These are phyloP conservation scores for Boletus subparvulus DNA, from an alignment of 768 basidiomycete genomes.

Conservation along the genomic window DNA sequence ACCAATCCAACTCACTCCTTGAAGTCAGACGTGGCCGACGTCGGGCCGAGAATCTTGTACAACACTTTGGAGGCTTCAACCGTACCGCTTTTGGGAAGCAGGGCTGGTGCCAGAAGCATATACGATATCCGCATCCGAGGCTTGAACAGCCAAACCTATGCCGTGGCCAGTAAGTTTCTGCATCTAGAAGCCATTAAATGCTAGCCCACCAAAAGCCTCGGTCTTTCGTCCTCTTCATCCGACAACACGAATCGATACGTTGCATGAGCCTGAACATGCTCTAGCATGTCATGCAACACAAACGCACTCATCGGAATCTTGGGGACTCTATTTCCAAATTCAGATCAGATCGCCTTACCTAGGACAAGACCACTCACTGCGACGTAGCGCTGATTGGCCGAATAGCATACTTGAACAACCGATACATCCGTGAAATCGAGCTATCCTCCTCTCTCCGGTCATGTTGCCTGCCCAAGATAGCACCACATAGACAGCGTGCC, in stretches of 20 bases:
- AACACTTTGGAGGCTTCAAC: slow-evolving; percentile 80
- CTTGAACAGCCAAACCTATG: slow-evolving; percentile 93
- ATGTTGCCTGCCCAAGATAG: slow-evolving; percentile 71
- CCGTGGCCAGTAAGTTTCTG: background rate
- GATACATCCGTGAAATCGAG: slow-evolving; percentile 47
- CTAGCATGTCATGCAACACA: slow-evolving; percentile 87
- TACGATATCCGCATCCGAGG: slow-evolving; percentile 82
- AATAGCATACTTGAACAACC: slow-evolving; percentile 83
- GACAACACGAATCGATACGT: slow-evolving; percentile 87
- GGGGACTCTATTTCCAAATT: slow-evolving; percentile 28
- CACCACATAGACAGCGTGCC: slow-evolving; percentile 81
- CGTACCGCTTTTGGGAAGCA: slow-evolving; percentile 60
- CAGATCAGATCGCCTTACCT: background rate
- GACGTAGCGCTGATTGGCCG: slow-evolving; percentile 60
- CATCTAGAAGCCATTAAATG: background rate
- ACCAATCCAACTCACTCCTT: slow-evolving; percentile 18
- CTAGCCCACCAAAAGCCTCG: slow-evolving; percentile 68
- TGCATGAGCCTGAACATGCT: slow-evolving; percentile 89
- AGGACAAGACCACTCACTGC: slow-evolving; percentile 49
- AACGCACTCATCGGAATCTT: slow-evolving; percentile 78
- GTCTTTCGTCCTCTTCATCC: slow-evolving; percentile 83
- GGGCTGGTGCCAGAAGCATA: slow-evolving; percentile 50
- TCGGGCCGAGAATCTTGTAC: slow-evolving; percentile 73
- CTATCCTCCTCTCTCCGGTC: slow-evolving; percentile 40
- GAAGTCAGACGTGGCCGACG: slow-evolving; percentile 39